Evolutionary conservation across 2,329 filamentous ascomycete species (phyloP).

Genomic region (Daldinia sp.): DNA sequence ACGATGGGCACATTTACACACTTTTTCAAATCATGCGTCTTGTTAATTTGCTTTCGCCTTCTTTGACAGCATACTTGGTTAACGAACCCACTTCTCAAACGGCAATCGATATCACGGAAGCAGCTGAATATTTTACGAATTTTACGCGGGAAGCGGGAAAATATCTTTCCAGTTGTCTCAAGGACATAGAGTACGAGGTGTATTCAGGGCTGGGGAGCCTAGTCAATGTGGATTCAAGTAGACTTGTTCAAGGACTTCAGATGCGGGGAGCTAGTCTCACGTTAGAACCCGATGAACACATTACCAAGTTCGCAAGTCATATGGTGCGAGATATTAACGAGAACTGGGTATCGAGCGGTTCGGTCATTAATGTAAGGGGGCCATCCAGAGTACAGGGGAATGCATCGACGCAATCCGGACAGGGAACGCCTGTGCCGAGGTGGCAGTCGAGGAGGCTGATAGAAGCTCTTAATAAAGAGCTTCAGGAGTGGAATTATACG

Average conservation of each 20-base stretch:
- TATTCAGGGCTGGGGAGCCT: neutral
- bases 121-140: conserved; percentile 36
- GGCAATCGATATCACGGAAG: conserved; percentile 26
- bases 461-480: conserved; percentile 31
- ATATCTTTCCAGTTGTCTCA: conserved; percentile 36
- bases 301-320: conserved; percentile 52
- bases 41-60: conserved; percentile 45
- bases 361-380: conserved; percentile 50
- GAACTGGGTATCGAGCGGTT: conserved; percentile 53
- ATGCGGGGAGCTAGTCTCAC: conserved; percentile 2
- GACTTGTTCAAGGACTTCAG: conserved; percentile 39
- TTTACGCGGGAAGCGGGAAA: conserved; percentile 40
- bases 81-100: conserved; percentile 36
- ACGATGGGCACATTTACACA: conserved; percentile 37
- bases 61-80: conserved; percentile 41
- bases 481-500: conserved; percentile 40
- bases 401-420: conserved; percentile 48
- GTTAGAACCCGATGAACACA: conserved; percentile 42
- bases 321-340: conserved; percentile 56
- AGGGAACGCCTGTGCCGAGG: conserved; percentile 44
- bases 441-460: conserved; percentile 34
- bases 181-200: neutral
- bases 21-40: conserved; percentile 38
- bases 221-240: conserved; percentile 27
- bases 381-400: conserved; percentile 47